Evolutionary conservation across 1,284 basidiomycete genomes (phyloP).

Genomic region (Paramarasmius palmivorus): DNA sequence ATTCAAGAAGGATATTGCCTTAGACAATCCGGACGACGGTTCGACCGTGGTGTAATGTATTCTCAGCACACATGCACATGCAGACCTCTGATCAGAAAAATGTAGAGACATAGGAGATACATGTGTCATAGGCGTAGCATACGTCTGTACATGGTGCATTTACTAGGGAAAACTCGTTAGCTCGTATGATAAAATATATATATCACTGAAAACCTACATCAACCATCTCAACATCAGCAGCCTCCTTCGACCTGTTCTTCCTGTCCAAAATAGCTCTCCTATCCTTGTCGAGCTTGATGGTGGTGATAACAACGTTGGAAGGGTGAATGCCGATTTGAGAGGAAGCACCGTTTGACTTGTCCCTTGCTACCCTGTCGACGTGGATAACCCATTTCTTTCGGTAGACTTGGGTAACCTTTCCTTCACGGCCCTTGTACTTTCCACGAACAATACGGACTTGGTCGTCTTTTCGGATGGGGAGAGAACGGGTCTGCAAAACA

Average conservation of each 20-base stretch:
- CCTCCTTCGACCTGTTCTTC: constrained; percentile 71
- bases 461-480: constrained; percentile 98
- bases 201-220: constrained; percentile 51
- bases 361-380: constrained; percentile 96
- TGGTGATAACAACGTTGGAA: constrained; percentile 95
- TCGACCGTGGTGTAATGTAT: too few species aligned
- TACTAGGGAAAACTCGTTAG: too few species aligned
- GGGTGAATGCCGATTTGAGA: constrained; percentile 95
- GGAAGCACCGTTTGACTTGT: constrained; percentile 97
- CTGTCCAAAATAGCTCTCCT: constrained; percentile 68
- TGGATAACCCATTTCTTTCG: constrained; percentile 99
- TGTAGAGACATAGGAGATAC: too few species aligned
- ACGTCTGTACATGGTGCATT: too few species aligned
- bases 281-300: constrained; percentile 89
- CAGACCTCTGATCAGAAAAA: too few species aligned
- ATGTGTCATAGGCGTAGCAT: too few species aligned
- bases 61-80: too few species aligned
- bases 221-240: constrained; percentile 73
- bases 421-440: constrained; percentile 98
- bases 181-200: not conserved
- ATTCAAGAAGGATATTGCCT: too few species aligned
- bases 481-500: constrained; percentile 72
- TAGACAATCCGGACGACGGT: too few species aligned
- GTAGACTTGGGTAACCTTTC: constrained; percentile 97
- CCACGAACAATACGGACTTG: constrained; percentile 96